Conservation (phyloP, 106 monocot genomes). For the Acanthochlamys bracteata region DNA sequence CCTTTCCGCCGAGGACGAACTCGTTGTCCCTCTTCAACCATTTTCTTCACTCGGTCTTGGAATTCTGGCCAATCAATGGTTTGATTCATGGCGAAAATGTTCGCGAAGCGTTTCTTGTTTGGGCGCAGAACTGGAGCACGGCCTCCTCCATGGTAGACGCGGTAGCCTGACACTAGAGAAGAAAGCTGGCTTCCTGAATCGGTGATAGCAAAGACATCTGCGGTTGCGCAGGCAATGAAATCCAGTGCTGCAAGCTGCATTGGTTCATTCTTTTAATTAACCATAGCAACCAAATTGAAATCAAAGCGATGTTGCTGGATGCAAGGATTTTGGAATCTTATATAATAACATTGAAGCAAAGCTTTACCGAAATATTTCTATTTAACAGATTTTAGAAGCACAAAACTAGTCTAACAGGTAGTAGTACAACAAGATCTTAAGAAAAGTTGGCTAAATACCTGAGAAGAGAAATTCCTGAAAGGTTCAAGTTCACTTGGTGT, state of each 20-base stretch:
- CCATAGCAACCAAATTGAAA: too few species aligned
- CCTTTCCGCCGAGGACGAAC: slow-evolving; percentile 41
- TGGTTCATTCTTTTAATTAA: too few species aligned
- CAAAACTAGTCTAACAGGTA: not conserved
- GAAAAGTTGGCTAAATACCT: too few species aligned
- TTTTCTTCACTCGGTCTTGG: slow-evolving; percentile 43
- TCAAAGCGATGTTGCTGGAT: too few species aligned
- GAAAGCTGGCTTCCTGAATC: slow-evolving; percentile 92
- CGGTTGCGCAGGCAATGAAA: slow-evolving; percentile 75
- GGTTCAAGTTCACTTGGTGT: slow-evolving; percentile 46
- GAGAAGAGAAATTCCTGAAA: slow-evolving; percentile 59
- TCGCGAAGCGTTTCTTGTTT: slow-evolving; percentile 48
- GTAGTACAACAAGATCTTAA: not conserved
- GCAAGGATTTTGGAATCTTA: too few species aligned
- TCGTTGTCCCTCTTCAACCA: slow-evolving; percentile 65
- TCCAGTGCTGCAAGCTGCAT: slow-evolving; percentile 80
- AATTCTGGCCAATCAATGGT: slow-evolving; percentile 58
- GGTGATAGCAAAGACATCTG: slow-evolving; percentile 87
- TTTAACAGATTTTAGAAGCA: too few species aligned
- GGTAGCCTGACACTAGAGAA: slow-evolving; percentile 65
- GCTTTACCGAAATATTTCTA: too few species aligned
- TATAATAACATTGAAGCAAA: too few species aligned
- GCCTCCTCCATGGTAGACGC: slow-evolving; percentile 62
- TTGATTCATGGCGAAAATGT: slow-evolving; percentile 38
- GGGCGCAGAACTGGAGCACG: slow-evolving; percentile 64